These are phyloP conservation scores for Podaxis mareebaensis DNA, from an alignment of 768 basidiomycete species.

Conservation along the genomic window DNA sequence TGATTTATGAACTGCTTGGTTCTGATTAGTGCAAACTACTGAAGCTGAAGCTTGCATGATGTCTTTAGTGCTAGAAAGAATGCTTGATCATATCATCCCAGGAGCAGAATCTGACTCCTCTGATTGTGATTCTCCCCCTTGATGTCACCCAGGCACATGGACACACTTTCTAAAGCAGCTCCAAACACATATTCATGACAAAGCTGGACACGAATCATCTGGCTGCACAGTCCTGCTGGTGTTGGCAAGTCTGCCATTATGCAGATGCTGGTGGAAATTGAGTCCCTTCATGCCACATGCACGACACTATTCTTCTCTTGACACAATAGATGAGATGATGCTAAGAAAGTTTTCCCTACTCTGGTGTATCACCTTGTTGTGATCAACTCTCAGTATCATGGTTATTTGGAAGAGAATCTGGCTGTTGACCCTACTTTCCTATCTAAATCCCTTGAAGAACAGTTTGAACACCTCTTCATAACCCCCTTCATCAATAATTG, in stretches of 20 bases:
- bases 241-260: conserved; percentile 10
- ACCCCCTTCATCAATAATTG: neutral
- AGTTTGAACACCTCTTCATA: neutral
- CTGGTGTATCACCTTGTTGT: neutral
- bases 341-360: neutral
- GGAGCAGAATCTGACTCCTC: too few relatives aligned
- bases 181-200: neutral
- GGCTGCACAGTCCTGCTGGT: conserved; percentile 9
- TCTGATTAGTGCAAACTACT: too few relatives aligned
- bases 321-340: neutral
- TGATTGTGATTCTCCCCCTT: too few relatives aligned
- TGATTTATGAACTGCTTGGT: too few relatives aligned
- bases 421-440: neutral
- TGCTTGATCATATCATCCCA: too few relatives aligned
- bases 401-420: neutral
- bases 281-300: neutral
- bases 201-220: neutral
- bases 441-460: neutral
- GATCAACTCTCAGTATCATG: neutral
- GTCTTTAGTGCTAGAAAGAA: too few relatives aligned
- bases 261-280: neutral
- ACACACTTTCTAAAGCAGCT: neutral
- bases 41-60: too few relatives aligned
- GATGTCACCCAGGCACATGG: neutral
- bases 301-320: neutral